Base-by-base conservation (phyloP, 768 basidiomycete genomes). In the Symmetrospora coprosmae region DNA sequence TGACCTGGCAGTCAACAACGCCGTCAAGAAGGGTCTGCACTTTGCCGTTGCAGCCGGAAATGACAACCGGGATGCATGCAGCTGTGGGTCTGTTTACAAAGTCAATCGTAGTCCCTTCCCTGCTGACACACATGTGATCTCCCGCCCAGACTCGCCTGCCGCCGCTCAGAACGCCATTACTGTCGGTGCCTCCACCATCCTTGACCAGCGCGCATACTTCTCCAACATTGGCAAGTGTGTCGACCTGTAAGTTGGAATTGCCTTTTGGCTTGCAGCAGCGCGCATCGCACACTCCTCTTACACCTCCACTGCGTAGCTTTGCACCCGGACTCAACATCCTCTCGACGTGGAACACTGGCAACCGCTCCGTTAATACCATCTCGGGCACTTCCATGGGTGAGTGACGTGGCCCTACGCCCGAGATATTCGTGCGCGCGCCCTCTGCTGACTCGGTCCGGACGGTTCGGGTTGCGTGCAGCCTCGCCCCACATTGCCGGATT, bases 31-130 rank as follows among this genome's bases (percentile, higher is more conserved):
- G 34, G 94, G 94, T 37, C 78, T 99, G 33, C 89, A 96, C 78
- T 94, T 97, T 66, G 87, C 92, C 63, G 94, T 99, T 62, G 92
- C 92, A 63, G 91, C 91, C 63, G 90, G 87, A 81, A 74, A 67
- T 79, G 76, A 50, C 40, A 64, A 64, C 50, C 6, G 63, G 35
- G 46, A 50, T 48, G 59, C 39, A 11, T 45, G 50, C 40, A 43
- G 37, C 2, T 49, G 21, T 11, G 8, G n/a, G 14, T 8, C 33
- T 49, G 9, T 23, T 9, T 28, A 34, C 11, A 50, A 28, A n/a
- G n/a, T n/a, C n/a, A n/a, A n/a, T n/a, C n/a, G n/a, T n/a, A n/a
- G n/a, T n/a, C n/a, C n/a, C n/a, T n/a, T n/a, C n/a, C n/a, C 14
- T 38, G 9, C 45, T 46, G 45, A 86, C 66, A 86, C 87, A 70